Conservation (phyloP, 257 asterid genomes). For the Paulownia fortunei region DNA sequence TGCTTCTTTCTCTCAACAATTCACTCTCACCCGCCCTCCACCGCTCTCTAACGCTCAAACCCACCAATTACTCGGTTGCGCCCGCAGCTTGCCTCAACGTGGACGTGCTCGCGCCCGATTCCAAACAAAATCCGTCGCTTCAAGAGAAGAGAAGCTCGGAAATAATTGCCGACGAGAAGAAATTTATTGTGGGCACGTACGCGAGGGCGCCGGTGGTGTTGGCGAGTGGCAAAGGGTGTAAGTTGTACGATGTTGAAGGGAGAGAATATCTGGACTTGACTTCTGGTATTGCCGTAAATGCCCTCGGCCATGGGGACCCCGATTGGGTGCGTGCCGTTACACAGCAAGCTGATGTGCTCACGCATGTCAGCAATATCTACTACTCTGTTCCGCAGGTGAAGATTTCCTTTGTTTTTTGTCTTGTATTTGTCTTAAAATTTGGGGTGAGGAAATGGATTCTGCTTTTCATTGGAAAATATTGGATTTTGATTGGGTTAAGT, state of each 20-base stretch:
- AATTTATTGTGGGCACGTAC: constrained; percentile 77
- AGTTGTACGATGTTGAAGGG: constrained; percentile 83
- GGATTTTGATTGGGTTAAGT: constrained; percentile 14
- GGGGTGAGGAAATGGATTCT: constrained; percentile 8
- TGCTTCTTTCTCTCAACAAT: constrained; percentile 34
- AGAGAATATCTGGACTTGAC: constrained; percentile 86
- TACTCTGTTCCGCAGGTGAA: constrained; percentile 78
- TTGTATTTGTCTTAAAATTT: not conserved
- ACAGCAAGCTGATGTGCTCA: constrained; percentile 64
- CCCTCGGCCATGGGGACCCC: constrained; percentile 92
- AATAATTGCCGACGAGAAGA: constrained; percentile 75
- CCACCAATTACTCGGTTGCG: constrained; percentile 31
- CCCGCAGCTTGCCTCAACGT: constrained; percentile 54
- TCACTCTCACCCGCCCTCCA: constrained; percentile 40
- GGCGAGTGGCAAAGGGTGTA: constrained; percentile 81
- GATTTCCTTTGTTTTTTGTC: not conserved
- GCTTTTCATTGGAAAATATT: not conserved
- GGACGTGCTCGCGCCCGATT: constrained; percentile 51
- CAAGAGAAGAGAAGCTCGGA: constrained; percentile 46
- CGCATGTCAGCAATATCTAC: constrained; percentile 86
- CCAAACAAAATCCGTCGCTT: constrained; percentile 20
- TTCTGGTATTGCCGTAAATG: constrained; percentile 90
- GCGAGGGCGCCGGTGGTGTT: constrained; percentile 79
- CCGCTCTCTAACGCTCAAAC: constrained; percentile 34
- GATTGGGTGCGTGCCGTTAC: constrained; percentile 80